Base-by-base conservation (phyloP, 495 filamentous ascomycete genomes). In the Trichoderma parareesei region DNA sequence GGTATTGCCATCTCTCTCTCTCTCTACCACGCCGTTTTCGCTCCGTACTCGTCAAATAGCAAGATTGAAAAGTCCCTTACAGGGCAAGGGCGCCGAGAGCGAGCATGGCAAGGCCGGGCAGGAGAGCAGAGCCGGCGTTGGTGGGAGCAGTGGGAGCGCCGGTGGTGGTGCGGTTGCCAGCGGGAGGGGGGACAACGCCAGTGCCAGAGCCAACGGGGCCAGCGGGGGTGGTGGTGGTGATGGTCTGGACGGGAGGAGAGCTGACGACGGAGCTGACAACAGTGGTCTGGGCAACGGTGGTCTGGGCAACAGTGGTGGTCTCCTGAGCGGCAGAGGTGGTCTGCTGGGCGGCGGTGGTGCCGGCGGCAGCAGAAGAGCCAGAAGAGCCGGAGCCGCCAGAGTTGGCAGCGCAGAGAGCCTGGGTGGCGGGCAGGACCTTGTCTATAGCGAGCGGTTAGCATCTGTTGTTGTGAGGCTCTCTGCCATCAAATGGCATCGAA, bases 341-440 rank as follows among this genome's bases (percentile, higher is more conserved):
- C 69, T 61, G n/a, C 59, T 61, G 10, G 33, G 60, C 33, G 40
- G 61, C 7, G 42, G 6, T 38, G 42, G 62, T 16, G 27, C 10
- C 8, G 13, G 62, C 42, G 20, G 62, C 35, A 44, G 62, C 10
- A n/a, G 62, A 18, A 49, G 62, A 33, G 27, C 27, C 33, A 46
- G 62, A 33, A 13, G 61, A 63, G n/a, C 42, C 41, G 16, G 61
- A 35, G 27, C 27, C 27, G 43, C 44, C 33, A 16, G 66, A 53
- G 63, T 74, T 68, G 37, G 66, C 67, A 16, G 65, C 41, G 71
- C 77, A 79, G 72, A 77, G 75, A 10, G 65, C 38, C 35, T 68
- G 61, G 35, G 71, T 69, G 43, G 76, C 78, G 48, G 76, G 76
- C 43, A 80, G 70, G 62, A 80, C 74, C 46, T 78, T 38, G 67